Base-by-base conservation (phyloP, 768 basidiomycete genomes). In the Tephrocybe sp. region DNA sequence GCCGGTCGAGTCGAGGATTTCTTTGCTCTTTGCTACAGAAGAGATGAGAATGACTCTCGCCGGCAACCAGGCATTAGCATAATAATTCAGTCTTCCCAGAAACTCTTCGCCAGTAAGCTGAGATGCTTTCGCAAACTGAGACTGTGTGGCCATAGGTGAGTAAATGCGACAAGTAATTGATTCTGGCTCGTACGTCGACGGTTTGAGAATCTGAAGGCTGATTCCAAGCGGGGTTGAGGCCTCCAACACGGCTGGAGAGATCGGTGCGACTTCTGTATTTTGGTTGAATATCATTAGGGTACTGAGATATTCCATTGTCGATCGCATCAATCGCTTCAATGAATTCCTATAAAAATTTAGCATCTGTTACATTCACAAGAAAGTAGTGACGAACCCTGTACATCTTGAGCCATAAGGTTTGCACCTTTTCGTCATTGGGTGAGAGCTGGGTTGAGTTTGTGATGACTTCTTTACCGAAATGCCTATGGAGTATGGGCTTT, bases 311-410 rank as follows among this genome's bases (percentile, higher is more conserved):
- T 15, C 96, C 96, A 63, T 99, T 99, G 73, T 99, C 96, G 64
- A 94, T 87, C 4, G 80, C 96, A 67, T 97, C 95, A 54, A 98
- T 84, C 9, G 87, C 89, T 69, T 99, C 96, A 37, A 99, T 87
- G 61, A 96, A 93, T 64, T 94, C 91, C 84, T 93, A 51, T 11
- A 27, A 13, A 41, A 36, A 15, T 18, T 19, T 16, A 28, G 56
- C 36, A 56, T 50, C 42, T 22, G 24, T 12, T 19, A 30, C 15
- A 19, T 24, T 12, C 40, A 27, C 21, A 37, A 12, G 6, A 38
- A 21, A 13, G 9, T 13, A 15, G 27, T 22, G 15, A 50, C 64
- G 35, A 57, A 89, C 91, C 63, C 79, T 85, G 76, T 99, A 99
- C 55, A 98, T 49, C 65, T 93, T 95, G 60, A 94, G 68, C 89